These are phyloP conservation scores for Echinosophora koreensis DNA, from an alignment of 306 rosid genomes.

Conservation along the genomic window DNA sequence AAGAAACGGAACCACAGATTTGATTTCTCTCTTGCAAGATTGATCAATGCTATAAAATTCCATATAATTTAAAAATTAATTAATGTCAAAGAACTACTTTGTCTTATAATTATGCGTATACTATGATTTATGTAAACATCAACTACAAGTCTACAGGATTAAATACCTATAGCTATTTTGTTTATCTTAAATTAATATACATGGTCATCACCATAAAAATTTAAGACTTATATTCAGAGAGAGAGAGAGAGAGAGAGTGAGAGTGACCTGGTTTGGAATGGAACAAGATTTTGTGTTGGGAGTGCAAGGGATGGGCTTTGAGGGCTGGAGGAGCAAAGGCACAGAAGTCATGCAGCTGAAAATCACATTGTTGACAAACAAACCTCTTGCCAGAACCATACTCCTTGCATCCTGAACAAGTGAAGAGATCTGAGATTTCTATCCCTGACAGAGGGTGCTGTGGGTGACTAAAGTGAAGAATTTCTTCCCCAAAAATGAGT, in stretches of 20 bases:
- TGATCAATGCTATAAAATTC: no score
- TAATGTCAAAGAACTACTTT: no score
- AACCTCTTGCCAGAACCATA: conserved; percentile 83
- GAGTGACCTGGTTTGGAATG: conserved; percentile 74
- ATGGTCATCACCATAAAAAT: background rate
- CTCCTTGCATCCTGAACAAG: conserved; percentile 82
- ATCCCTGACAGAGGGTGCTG: conserved; percentile 67
- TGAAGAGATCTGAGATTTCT: conserved; percentile 62
- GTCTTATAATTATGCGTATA: no score
- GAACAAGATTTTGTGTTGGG: conserved; percentile 71
- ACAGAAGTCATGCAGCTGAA: conserved; percentile 87
- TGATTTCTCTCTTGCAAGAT: no score
- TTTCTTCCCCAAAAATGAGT: conserved; percentile 65
- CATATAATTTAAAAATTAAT: no score
- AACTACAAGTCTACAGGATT: no score
- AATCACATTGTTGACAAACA: conserved; percentile 73
- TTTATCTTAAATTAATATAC: no score
- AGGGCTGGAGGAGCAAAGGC: conserved; percentile 78
- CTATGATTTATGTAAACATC: no score
- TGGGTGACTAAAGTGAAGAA: conserved; percentile 75
- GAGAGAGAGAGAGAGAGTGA: no score
- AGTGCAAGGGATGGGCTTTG: conserved; percentile 81
- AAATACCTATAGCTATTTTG: no score
- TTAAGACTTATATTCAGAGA: background rate
- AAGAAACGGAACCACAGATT: no score